Evolutionary conservation across 2,329 filamentous ascomycete species (phyloP), one percentile per base, ranked within the genome.

Genomic region (Ascochyta lentis): DNA sequence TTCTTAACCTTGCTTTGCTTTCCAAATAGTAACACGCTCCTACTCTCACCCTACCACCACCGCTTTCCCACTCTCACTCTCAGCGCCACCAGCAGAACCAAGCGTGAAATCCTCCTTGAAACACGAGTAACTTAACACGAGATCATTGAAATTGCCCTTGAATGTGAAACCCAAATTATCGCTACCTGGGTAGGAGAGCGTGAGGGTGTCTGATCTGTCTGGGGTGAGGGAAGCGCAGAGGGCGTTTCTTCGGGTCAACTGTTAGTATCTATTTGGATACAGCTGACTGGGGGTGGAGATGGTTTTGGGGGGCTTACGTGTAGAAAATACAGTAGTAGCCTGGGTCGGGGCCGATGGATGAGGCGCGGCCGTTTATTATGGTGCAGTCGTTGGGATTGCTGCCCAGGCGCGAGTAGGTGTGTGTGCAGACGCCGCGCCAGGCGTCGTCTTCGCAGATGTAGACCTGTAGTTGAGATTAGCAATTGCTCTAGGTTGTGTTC

Each of bases 251-350:
- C 4, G 10, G 0, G 33, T n/a, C n/a, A n/a, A n/a, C n/a, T 44
- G 49, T 22, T 13, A 42, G 23, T 15, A 16, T n/a, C 22, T 22
- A 3, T 13, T 39, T 23, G 13, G 22, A 15, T 13, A 12, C 12
- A 1, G 12, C 44, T 19, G 24, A 8, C 24, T 6, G 24, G 3
- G 10, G 45, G 6, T 13, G 3, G 13, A n/a, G n/a, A 15, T n/a
- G 41, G 34, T 23, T 33, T 10, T 13, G 8, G 29, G 22, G 7
- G 16, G 62, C 66, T 3, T 60, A 72, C 71, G 61, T 65, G 55
- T 63, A 74, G 35, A 73, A 72, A 1, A 55, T 55, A 44, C 71
- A 74, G 3, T 41, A 46, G 26, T 61, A 65, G 0, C 69, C 70
- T 1, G 24, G 4, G 24, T 71, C 67, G 0, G 71, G 71, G 0